Conservation (phyloP, 805 yeast genomes). For the Kodamaea sagamina region DNA sequence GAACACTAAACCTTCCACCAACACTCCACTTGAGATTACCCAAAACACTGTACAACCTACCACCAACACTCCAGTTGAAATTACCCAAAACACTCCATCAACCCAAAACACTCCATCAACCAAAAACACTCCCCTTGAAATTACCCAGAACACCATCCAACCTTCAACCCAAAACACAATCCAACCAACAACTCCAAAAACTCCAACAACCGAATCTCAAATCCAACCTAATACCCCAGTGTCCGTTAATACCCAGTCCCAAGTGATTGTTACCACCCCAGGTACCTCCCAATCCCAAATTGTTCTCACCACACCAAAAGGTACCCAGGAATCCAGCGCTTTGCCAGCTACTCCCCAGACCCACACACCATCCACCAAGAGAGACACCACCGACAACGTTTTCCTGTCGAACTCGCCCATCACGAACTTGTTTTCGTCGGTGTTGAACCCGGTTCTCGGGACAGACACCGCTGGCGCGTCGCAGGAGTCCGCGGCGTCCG, state of each 20-base stretch:
- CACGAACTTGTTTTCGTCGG: background rate
- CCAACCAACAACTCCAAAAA: too few relatives aligned
- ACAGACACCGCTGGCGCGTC: too few relatives aligned
- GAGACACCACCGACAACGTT: background rate
- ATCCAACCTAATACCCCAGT: too few relatives aligned
- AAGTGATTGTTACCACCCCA: too few relatives aligned
- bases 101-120: slow-evolving; percentile 2
- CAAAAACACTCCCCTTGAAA: too few relatives aligned
- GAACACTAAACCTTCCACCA: background rate
- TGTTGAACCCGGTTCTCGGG: background rate
- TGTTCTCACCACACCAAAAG: background rate
- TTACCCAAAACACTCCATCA: slow-evolving; percentile 2
- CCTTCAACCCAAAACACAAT: background rate
- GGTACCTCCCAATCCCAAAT: too few relatives aligned
- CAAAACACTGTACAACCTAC: background rate
- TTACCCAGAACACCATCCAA: background rate
- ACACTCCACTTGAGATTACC: background rate
- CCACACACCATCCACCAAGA: slow-evolving; percentile 1
- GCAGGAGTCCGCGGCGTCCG: too few relatives aligned
- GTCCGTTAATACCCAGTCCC: too few relatives aligned
- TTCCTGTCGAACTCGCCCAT: background rate
- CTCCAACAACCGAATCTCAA: too few relatives aligned
- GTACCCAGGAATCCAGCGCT: background rate
- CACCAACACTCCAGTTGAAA: too few relatives aligned
- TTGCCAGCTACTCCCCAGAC: background rate